Conservation (phyloP, 441 rosid species). For the Euphorbia celastroides region DNA sequence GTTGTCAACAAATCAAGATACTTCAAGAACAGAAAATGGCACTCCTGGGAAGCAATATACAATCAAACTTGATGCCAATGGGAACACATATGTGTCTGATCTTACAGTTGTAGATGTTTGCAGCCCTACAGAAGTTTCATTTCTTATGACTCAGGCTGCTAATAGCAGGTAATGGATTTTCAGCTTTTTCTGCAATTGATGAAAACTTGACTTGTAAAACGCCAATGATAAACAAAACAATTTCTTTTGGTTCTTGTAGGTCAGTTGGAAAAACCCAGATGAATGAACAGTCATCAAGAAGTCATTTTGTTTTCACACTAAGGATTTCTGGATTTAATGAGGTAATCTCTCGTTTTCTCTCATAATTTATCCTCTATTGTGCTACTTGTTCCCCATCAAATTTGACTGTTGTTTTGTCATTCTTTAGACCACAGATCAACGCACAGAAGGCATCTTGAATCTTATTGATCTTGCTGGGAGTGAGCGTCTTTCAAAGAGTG, state of each 20-base stretch:
- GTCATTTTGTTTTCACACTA: slow-evolving; percentile 95
- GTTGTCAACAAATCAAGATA: slow-evolving; percentile 45
- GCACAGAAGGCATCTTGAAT: slow-evolving; percentile 86
- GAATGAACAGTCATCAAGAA: slow-evolving; percentile 98
- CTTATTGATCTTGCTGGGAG: slow-evolving; percentile 98
- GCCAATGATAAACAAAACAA: not conserved
- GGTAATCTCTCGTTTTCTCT: slow-evolving; percentile 32
- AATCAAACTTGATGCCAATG: slow-evolving; percentile 76
- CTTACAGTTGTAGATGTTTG: slow-evolving; percentile 82
- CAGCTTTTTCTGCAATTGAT: no score
- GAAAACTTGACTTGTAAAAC: no score
- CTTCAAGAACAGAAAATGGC: slow-evolving; percentile 46
- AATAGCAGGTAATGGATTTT: slow-evolving; percentile 90
- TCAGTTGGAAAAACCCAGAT: slow-evolving; percentile 94
- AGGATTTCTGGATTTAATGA: slow-evolving; percentile 84
- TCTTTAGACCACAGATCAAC: slow-evolving; percentile 79
- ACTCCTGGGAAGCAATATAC: slow-evolving; percentile 66
- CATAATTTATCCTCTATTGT: not conserved
- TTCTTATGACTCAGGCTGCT: slow-evolving; percentile 75
- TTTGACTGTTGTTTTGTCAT: slow-evolving; percentile 12
- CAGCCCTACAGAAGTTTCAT: slow-evolving; percentile 64
- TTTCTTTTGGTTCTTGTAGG: slow-evolving; percentile 29
- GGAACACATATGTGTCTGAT: slow-evolving; percentile 79
- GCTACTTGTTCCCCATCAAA: not conserved
- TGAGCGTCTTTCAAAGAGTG: slow-evolving; percentile 86